Evolutionary conservation across 2,329 filamentous ascomycete species (phyloP), one percentile per base, ranked within the genome.

Genomic region (Aspergillus costaricaensis): DNA sequence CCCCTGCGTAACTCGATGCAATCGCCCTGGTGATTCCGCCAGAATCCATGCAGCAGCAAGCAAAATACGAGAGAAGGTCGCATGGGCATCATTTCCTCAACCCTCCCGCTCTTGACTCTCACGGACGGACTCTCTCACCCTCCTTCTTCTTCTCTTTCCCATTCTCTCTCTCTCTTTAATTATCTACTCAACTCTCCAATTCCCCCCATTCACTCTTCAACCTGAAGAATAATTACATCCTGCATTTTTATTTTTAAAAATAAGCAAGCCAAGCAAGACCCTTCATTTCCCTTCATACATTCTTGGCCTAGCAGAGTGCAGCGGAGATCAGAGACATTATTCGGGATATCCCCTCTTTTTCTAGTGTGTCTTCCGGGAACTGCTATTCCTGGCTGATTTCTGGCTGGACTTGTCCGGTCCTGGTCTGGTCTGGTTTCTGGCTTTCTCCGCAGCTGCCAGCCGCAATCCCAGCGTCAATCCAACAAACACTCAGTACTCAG

Each of bases 381-480:
- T 30, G 10, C 27, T 30, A 38, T 21, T 55, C 25, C 43, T 44
- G 32, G 32, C 32, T 36, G 32, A 30, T 55, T 55, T 23, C 39
- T 47, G 50, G 44, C 58, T 64, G 60, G 60, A 30, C 60, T 64
- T 55, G 47, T 50, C 62, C 60, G 62, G 61, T 63, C 64, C 61
- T 64, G 55, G 62, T 54, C 63, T 59, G 49, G 61, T 62, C 54
- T 58, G 51, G 21, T 39, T 41, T 36, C 23, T 50, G 47, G 12
- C 47, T 63, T 66, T 68, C 64, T 68, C 65, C 65, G 62, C 65
- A 66, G 62, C 65, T 65, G 62, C 64, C 32, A 36, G 32, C 32
- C 32, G 32, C 32, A 36, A 67, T 67, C 62, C 53, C 39, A 32
- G 61, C 57, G 50, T 53, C 19, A 62, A 51, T 25, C 52, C 55